phyloP scores from a whole-genome alignment of 2,329 filamentous ascomycete genomes.

The Huntiella moniliformis region DNA sequence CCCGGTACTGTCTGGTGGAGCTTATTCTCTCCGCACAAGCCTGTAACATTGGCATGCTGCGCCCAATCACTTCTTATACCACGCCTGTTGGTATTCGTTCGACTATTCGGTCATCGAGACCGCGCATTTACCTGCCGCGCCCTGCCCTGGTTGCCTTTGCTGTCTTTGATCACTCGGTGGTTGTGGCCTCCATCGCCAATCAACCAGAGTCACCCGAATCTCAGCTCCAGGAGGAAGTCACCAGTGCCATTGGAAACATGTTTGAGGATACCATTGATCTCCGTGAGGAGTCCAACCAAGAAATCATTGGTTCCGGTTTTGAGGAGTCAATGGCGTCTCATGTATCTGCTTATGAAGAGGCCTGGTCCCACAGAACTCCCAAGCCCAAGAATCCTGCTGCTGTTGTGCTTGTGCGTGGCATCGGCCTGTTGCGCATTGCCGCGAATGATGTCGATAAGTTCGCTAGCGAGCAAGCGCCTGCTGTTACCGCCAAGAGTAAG shows the following conservation, averaged over 20 bases:
- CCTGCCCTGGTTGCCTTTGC: slow-evolving; percentile 67
- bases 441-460: slow-evolving; percentile 42
- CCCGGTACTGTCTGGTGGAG: slow-evolving; percentile 61
- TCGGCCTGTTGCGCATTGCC: slow-evolving; percentile 40
- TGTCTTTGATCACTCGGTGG: slow-evolving; percentile 58
- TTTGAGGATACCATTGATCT: slow-evolving; percentile 84
- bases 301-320: slow-evolving; percentile 43
- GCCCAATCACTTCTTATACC: slow-evolving; percentile 47
- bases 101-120: slow-evolving; percentile 23
- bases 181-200: slow-evolving; percentile 54
- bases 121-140: slow-evolving; percentile 58
- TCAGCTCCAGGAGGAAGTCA: slow-evolving; percentile 49
- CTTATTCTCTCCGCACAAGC: slow-evolving; percentile 37
- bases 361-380: slow-evolving; percentile 31
- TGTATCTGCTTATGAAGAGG: slow-evolving; percentile 24
- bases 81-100: slow-evolving; percentile 28
- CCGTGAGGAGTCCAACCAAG: slow-evolving; percentile 41
- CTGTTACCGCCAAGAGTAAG: slow-evolving; percentile 68
- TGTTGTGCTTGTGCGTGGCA: slow-evolving; percentile 43
- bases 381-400: slow-evolving; percentile 41
- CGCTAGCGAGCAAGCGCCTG: slow-evolving; percentile 35
- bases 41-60: slow-evolving; percentile 43
- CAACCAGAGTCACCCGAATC: slow-evolving; percentile 53
- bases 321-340: slow-evolving; percentile 29
- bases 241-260: slow-evolving; percentile 39